Evolutionary conservation across 331 rosid species (phyloP).

Genomic region (Pyracantha coccinea): DNA sequence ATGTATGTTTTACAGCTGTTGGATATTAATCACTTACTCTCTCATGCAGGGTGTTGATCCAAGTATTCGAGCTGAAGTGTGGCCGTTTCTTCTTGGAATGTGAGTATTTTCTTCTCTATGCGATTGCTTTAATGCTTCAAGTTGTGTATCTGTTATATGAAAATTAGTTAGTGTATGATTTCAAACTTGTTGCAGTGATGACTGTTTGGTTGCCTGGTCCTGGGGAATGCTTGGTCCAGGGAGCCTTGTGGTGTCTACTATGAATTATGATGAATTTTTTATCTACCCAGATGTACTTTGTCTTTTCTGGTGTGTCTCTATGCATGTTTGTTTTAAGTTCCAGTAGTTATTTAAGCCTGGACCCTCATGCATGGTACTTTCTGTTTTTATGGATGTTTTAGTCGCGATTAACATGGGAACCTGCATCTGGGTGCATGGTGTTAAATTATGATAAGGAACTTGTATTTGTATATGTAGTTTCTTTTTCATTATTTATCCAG

Average conservation of each 20-base stretch:
- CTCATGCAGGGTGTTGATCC: conserved; percentile 79
- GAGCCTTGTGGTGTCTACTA: neutral
- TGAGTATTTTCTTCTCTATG: conserved; percentile 26
- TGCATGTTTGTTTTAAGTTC: neutral
- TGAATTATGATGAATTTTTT: neutral
- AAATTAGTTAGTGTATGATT: neutral
- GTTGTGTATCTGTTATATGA: neutral
- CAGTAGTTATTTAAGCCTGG: neutral
- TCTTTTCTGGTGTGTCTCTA: neutral
- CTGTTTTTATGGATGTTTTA: neutral
- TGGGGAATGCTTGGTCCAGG: neutral
- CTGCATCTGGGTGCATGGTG: neutral
- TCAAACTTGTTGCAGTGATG: neutral
- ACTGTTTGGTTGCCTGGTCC: neutral
- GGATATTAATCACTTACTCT: conserved; percentile 15
- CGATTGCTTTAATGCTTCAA: neutral
- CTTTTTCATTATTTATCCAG: neutral
- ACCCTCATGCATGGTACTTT: neutral
- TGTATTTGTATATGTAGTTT: neutral
- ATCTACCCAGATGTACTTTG: neutral
- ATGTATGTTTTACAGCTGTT: neutral
- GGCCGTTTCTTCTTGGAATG: conserved; percentile 98
- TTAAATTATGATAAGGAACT: neutral
- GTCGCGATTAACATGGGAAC: neutral
- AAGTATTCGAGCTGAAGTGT: conserved; percentile 71